Conservation (phyloP, 768 basidiomycete genomes). For the Rhodotorula babjevae region DNA sequence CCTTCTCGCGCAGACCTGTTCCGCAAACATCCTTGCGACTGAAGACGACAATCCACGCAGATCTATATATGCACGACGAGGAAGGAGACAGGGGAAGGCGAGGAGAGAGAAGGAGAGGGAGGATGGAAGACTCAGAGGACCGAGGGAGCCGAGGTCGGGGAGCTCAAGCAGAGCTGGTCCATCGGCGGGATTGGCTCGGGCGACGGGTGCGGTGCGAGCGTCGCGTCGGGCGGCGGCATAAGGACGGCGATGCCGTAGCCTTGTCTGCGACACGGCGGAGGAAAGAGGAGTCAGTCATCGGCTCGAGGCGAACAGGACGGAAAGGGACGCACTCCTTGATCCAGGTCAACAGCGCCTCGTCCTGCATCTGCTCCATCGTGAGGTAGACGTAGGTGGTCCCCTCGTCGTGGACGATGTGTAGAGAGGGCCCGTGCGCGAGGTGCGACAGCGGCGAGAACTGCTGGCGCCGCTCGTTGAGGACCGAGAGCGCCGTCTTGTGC, state of each 20-base stretch:
- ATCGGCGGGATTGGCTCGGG: not conserved
- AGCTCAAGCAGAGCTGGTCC: not conserved
- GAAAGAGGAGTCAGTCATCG: not conserved
- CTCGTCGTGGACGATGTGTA: not conserved
- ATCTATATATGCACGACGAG: no score
- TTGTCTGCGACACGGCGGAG: constrained; percentile 1
- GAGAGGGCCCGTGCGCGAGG: not conserved
- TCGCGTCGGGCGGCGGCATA: not conserved
- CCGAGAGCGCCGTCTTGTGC: constrained; percentile 12
- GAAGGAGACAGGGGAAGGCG: no score
- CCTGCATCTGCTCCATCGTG: constrained; percentile 14
- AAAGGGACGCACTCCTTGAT: constrained; percentile 10
- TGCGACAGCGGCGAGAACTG: not conserved
- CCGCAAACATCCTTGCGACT: no score
- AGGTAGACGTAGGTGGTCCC: constrained; percentile 13
- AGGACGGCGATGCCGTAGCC: constrained; percentile 9
- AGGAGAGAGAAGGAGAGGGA: no score
- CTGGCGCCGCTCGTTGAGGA: constrained; percentile 8
- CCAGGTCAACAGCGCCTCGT: not conserved
- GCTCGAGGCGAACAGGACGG: not conserved
- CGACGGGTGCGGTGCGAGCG: not conserved
- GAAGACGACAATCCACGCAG: no score
- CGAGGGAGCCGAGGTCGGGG: no score
- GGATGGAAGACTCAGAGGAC: no score
- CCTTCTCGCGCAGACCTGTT: no score